Base-by-base conservation (phyloP, 805 yeast species). In the Metschnikowia amazonensis region DNA sequence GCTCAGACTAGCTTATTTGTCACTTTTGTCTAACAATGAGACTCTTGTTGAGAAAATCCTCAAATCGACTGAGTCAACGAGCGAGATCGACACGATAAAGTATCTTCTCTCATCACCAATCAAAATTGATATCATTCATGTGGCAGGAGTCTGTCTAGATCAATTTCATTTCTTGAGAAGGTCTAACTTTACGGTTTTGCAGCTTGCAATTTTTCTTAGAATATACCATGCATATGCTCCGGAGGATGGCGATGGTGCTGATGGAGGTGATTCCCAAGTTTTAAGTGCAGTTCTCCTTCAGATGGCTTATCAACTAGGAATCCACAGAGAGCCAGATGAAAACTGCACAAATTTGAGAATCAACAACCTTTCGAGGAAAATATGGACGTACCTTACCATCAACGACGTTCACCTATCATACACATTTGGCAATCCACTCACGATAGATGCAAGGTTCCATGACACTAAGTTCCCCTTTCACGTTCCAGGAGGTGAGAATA, bases 271-370 rank as follows among this genome's bases (percentile, higher is more conserved):
- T 43, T 53, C 68, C 0, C 67, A 59, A 30, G 60, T 55, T 6
- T 51, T 61, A 28, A 56, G 50, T 39, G 63, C 67, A 6, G 46
- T 47, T 14, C 18, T 59, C 13, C 63, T 81, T 13, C 87, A 82
- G 55, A 80, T 84, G 84, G 86, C 84, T 0, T 71, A 78, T 44
- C 73, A 83, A 31, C 72, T 83, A 51, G 90, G 89, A 0, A 58
- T 84, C 21, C 82, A 84, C 58, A 70, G 89, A 53, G 89, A 84
- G 51, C 89, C 89, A 0, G 74, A 70, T 13, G 59, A 54, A 13
- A 45, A 47, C 13, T 43, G 47, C 27, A 49, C 49, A 3, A 53
- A 58, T 36, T 55, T 53, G 47, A 53, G 50, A 45, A 40, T 43
- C 20, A 50, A 55, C 39, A 49, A 56, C 43, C 47, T 64, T 20